Percentiles rank a stretch among this genome's conserved stretches.
Conservation (phyloP, 768 basidiomycete species). For the Pisolithus albus region DNA sequence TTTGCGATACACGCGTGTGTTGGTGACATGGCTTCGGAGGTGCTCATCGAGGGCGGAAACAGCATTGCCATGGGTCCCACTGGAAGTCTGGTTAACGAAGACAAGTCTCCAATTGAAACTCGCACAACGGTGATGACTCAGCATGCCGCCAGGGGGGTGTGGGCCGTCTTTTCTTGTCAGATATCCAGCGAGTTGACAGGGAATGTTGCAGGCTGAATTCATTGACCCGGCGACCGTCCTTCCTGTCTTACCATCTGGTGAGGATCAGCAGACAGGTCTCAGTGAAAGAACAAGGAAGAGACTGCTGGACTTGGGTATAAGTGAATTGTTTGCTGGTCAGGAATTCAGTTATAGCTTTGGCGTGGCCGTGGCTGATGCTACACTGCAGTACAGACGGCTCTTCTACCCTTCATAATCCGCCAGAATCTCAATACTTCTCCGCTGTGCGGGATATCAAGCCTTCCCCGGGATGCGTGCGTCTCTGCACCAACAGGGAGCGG, state of each 20-base stretch:
- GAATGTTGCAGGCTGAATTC: conserved; percentile 64
- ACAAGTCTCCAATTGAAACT: no score
- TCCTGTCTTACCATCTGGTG: conserved; percentile 34
- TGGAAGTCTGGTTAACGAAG: no score
- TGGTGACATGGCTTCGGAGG: no score
- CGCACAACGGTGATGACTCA: no score
- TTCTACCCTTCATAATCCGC: conserved; percentile 76
- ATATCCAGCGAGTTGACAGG: conserved; percentile 63
- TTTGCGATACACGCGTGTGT: no score
- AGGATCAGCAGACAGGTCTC: conserved; percentile 43
- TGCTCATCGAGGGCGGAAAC: no score
- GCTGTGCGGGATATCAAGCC: conserved; percentile 60
- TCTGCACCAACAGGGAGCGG: conserved; percentile 98
- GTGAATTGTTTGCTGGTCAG: conserved; percentile 83
- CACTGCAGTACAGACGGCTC: conserved; percentile 73
- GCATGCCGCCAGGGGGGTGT: no score
- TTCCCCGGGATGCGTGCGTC: conserved; percentile 79
- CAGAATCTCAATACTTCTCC: conserved; percentile 31
- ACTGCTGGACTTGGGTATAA: conserved; percentile 72
- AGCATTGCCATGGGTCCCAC: no score
- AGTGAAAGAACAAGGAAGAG: conserved; percentile 54
- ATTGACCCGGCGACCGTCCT: conserved; percentile 49
- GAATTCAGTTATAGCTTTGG: conserved; percentile 3
- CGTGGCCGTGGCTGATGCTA: conserved; percentile 10
- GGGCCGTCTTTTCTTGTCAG: no score